Conservation (phyloP, 1,284 basidiomycete species). For the Ustilago tritici region DNA sequence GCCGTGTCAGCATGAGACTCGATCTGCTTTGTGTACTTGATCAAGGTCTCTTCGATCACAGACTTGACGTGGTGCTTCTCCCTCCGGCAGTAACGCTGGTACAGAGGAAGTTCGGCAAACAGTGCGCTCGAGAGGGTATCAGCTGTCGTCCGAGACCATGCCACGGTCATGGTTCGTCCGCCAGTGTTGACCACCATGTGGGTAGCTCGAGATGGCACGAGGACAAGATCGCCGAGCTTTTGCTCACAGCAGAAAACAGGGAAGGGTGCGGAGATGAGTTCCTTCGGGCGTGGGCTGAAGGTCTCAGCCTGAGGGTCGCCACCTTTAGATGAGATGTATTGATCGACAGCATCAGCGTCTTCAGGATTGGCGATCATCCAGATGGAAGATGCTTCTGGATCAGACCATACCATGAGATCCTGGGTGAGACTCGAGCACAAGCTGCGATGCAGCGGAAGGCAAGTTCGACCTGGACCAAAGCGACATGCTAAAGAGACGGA, state of each 20-base stretch:
- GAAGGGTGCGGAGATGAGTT: constrained; percentile 30
- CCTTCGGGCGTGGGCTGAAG: constrained; percentile 22
- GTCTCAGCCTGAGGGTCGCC: constrained; percentile 16
- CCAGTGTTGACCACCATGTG: constrained; percentile 32
- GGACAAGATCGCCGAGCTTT: constrained; percentile 39
- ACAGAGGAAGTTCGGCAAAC: constrained; percentile 31
- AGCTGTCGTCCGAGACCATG: constrained; percentile 40
- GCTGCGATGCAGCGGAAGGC: constrained; percentile 27
- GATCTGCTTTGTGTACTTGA: constrained; percentile 15
- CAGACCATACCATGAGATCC: constrained; percentile 40
- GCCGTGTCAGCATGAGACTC: neutral
- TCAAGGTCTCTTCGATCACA: constrained; percentile 32
- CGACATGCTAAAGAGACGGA: constrained; percentile 15
- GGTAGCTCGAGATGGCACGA: constrained; percentile 35
- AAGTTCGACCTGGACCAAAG: constrained; percentile 27
- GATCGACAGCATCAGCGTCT: constrained; percentile 21
- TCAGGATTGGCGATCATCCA: constrained; percentile 34
- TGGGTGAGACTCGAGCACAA: constrained; percentile 45
- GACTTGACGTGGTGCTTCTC: constrained; percentile 26
- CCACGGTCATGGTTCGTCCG: constrained; percentile 31
- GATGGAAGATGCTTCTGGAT: constrained; percentile 21
- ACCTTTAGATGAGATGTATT: constrained; percentile 24
- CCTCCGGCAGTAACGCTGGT: constrained; percentile 41
- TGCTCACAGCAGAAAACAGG: constrained; percentile 28
- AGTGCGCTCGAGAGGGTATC: constrained; percentile 28